A percentile compares a stretch with the other conserved stretches of the same genome.
Evolutionary conservation across 2,329 filamentous ascomycete genomes (phyloP).

Genomic region (Apiospora arundinis): DNA sequence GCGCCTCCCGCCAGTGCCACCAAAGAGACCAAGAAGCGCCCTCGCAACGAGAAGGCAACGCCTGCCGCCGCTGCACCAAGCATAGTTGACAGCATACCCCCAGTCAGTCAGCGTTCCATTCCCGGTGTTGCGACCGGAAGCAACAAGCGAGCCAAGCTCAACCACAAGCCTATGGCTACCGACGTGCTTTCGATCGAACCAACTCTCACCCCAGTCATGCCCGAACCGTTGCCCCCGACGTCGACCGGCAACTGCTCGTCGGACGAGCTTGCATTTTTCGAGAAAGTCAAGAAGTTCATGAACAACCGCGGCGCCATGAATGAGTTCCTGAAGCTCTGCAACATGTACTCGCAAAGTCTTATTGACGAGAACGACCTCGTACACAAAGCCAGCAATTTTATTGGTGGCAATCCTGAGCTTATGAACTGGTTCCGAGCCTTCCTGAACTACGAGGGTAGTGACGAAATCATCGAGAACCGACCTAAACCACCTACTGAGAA

Average conservation of each 20-base stretch:
- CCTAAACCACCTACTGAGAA: constrained; percentile 77
- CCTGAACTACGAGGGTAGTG: constrained; percentile 77
- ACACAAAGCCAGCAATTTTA: constrained; percentile 83
- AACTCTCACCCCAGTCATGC: constrained; percentile 85
- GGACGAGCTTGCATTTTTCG: constrained; percentile 93
- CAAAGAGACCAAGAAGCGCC: constrained; percentile 91
- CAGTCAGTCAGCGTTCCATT: constrained; percentile 45
- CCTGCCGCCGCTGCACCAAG: constrained; percentile 48
- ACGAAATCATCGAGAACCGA: constrained; percentile 79
- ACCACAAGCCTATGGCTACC: constrained; percentile 67
- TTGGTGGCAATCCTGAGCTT: constrained; percentile 88
- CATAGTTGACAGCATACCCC: constrained; percentile 51
- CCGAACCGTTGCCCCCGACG: constrained; percentile 82
- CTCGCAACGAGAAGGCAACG: constrained; percentile 63
- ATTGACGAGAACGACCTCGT: constrained; percentile 86
- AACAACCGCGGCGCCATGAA: constrained; percentile 91
- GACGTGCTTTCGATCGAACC: constrained; percentile 76
- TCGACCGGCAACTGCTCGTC: constrained; percentile 74
- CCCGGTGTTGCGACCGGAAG: constrained; percentile 44
- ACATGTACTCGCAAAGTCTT: constrained; percentile 90
- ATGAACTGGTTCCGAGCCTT: constrained; percentile 88
- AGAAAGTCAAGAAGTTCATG: constrained; percentile 95
- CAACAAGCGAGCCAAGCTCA: constrained; percentile 75
- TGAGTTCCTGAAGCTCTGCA: constrained; percentile 96
- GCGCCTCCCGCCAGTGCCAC: constrained; percentile 80